Evolutionary conservation across 129 eudicot genomes (phyloP), one percentile per base, ranked within the genome.

Genomic region (Lonicera japonica): DNA sequence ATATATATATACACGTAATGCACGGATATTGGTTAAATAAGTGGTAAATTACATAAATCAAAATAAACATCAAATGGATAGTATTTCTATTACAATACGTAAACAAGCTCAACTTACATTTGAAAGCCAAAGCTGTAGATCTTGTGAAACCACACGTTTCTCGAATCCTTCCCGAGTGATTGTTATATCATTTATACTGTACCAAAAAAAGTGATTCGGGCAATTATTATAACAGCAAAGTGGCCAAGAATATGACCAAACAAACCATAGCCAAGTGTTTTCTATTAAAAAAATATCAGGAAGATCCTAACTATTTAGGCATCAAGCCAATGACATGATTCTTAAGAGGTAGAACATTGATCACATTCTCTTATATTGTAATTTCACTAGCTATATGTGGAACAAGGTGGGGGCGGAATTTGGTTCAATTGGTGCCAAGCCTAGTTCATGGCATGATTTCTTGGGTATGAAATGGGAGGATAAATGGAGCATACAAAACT

Each of bases 61-160:
- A 29, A 18, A 65, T 14, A 36, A 3, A 60, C n/a, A 60, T 5
- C 17, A 34, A 60, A 15, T 60, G 52, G 18, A 13, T 11, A 15
- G 39, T 11, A 24, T 19, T 54, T 14, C 12, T 56, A 56, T 14
- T 2, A 63, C 13, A 0, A 7, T 45, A 48, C n/a, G 53, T 58
- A 69, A 24, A 2, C 4, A 16, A 64, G 13, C 38, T 29, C n/a
- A 60, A 68, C 99, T 72, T 65, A 88, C 99, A 77, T 94, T 88
- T 20, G 96, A 94, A 66, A 94, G 77, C 99, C 99, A 94, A 29
- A 94, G 95, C 67, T 94, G 99, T 79, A 94, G 64, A 85, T 94
- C 99, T 70, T 81, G 99, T 18, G 96, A 88, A 22, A 94, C 95
- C 58, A 94, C 99, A 22, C 99, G 87, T 61, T 81, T 94, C 82